A percentile compares a stretch with the other conserved stretches of the same genome.
These are phyloP conservation scores for Candida patagonica DNA, from an alignment of 805 yeast species.

Conservation along the genomic window DNA sequence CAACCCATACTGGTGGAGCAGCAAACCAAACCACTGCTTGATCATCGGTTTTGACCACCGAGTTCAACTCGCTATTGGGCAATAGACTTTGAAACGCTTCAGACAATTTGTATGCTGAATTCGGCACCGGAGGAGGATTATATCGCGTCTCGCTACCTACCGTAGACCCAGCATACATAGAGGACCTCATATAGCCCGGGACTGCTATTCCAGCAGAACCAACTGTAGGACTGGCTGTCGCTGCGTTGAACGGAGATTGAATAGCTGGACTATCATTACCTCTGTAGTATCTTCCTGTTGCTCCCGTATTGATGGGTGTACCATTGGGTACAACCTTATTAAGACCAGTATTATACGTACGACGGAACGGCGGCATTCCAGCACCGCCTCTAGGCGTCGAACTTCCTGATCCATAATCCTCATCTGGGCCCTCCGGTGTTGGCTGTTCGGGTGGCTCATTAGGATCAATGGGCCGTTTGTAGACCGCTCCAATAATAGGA, in stretches of 20 bases:
- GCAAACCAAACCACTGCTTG: slow-evolving; percentile 22
- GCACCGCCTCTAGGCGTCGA: slow-evolving; percentile 4
- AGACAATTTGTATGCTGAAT: slow-evolving; percentile 28
- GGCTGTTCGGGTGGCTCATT: slow-evolving; percentile 50
- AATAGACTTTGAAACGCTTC: slow-evolving; percentile 18
- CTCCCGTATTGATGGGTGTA: not conserved
- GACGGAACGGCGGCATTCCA: not conserved
- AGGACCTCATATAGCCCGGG: slow-evolving; percentile 4
- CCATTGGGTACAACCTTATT: not conserved
- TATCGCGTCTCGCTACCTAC: not conserved
- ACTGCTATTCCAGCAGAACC: slow-evolving; percentile 1
- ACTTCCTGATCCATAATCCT: slow-evolving; percentile 1
- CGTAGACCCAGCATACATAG: slow-evolving; percentile 3
- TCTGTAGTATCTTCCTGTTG: not conserved
- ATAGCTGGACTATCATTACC: not conserved
- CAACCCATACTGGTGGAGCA: slow-evolving; percentile 20
- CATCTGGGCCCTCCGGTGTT: slow-evolving; percentile 11
- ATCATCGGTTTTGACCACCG: slow-evolving; percentile 15
- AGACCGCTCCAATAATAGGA: slow-evolving; percentile 90
- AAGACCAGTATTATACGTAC: not conserved
- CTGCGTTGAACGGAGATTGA: not conserved
- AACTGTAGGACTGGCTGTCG: not conserved
- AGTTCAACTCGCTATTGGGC: slow-evolving; percentile 14
- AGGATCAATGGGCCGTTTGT: slow-evolving; percentile 60
- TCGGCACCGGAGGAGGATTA: slow-evolving; percentile 25